A percentile compares a stretch with the other conserved stretches of the same genome.
Evolutionary conservation across 1,284 basidiomycete species (phyloP).

Genomic region (Ceratobasidium sp.): DNA sequence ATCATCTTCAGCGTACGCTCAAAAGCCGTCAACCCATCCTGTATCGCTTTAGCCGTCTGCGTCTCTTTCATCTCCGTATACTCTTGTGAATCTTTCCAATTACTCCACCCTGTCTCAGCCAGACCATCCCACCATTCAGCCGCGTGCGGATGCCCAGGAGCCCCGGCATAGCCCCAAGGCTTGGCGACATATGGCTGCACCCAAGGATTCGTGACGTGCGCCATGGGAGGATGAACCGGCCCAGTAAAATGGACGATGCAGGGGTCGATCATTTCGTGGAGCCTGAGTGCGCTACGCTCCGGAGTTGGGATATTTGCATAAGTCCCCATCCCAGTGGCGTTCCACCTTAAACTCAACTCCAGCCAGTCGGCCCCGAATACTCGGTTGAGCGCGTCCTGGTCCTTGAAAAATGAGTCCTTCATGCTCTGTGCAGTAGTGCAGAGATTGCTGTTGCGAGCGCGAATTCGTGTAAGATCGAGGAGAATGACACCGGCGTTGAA

Average conservation of each 20-base stretch:
- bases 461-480: constrained; percentile 63
- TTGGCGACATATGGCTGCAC: constrained; percentile 69
- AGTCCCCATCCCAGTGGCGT: constrained; percentile 71
- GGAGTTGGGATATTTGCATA: constrained; percentile 61
- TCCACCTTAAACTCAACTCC: constrained; percentile 64
- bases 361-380: constrained; percentile 64
- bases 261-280: constrained; percentile 59
- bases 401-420: constrained; percentile 58
- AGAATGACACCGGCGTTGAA: constrained; percentile 72
- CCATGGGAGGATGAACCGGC: constrained; percentile 65
- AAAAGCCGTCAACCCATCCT: neutral
- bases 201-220: constrained; percentile 65
- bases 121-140: constrained; percentile 66
- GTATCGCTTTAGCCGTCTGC: neutral
- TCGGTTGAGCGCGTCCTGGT: constrained; percentile 69
- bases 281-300: constrained; percentile 56
- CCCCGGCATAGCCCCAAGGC: constrained; percentile 71
- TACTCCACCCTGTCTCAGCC: constrained; percentile 64
- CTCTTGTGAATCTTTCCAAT: constrained; percentile 56
- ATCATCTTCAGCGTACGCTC: too few relatives aligned
- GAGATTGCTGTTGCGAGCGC: constrained; percentile 56
- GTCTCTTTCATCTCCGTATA: constrained; percentile 20
- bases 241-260: constrained; percentile 72
- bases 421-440: constrained; percentile 54
- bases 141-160: constrained; percentile 67